A percentile compares a stretch with the other conserved stretches of the same genome.
These are phyloP conservation scores for Trichoderma virens DNA, from an alignment of 495 filamentous ascomycete genomes.

Conservation along the genomic window DNA sequence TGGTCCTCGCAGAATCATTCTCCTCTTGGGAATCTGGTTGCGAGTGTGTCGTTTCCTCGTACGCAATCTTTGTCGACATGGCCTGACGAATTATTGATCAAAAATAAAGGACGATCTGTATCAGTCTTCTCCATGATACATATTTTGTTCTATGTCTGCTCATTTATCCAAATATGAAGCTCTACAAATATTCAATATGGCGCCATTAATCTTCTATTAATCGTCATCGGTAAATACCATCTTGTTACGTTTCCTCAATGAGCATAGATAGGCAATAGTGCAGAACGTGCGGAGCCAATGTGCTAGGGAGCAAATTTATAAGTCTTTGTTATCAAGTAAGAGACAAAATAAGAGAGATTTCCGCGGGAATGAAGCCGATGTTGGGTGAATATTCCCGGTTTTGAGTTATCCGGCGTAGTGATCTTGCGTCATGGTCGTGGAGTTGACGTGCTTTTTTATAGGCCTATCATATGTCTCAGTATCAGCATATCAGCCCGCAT, in stretches of 20 bases:
- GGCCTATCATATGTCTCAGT: not conserved
- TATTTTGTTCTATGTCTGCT: not conserved
- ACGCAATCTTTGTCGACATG: slow-evolving; percentile 14
- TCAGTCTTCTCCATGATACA: not conserved
- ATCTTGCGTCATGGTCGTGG: not conserved
- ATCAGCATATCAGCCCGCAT: not conserved
- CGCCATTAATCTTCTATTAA: not conserved
- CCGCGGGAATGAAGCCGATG: not conserved
- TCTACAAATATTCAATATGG: not conserved
- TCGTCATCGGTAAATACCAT: not conserved
- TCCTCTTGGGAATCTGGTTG: slow-evolving; percentile 7
- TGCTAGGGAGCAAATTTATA: not conserved
- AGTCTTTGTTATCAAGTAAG: not conserved
- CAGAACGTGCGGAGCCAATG: not conserved
- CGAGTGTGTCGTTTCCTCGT: slow-evolving; percentile 6
- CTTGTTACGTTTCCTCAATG: not conserved
- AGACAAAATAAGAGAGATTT: not conserved
- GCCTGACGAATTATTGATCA: too few species aligned
- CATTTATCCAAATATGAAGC: not conserved
- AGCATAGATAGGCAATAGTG: not conserved
- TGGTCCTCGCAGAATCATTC: not conserved
- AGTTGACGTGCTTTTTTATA: not conserved
- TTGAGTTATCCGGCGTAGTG: not conserved
- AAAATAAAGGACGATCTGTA: too few species aligned
- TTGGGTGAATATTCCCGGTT: slow-evolving; percentile 4